Percentiles rank a stretch among this genome's conserved stretches.
Conservation (phyloP, 306 rosid species). For the Prunus persica region DNA sequence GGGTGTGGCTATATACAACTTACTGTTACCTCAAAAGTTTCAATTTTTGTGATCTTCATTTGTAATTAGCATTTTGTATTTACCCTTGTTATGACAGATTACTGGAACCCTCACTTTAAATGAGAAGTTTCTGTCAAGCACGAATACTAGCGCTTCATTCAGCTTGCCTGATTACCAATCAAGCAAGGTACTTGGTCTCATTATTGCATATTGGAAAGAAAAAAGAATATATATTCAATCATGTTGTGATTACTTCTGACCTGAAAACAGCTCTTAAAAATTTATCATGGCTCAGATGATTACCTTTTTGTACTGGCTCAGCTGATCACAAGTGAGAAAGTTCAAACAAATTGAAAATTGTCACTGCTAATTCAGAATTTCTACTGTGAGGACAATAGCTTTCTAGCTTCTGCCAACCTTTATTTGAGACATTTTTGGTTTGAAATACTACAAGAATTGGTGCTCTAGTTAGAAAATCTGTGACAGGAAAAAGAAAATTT, state of each 20-base stretch:
- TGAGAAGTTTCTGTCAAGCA: conserved; percentile 3
- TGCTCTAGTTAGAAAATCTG: not conserved
- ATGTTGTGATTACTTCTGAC: not conserved
- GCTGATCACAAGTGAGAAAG: not conserved
- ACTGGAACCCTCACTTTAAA: not conserved
- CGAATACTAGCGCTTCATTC: conserved; percentile 13
- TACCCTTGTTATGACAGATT: conserved; percentile 7
- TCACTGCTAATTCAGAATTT: not conserved
- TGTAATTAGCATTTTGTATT: not conserved
- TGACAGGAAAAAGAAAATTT: not conserved
- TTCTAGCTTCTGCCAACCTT: not conserved
- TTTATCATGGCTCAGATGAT: not conserved
- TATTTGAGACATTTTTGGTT: too few relatives aligned
- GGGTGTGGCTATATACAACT: not conserved
- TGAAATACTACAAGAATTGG: not conserved
- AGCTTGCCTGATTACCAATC: conserved; percentile 20
- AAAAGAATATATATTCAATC: too few relatives aligned
- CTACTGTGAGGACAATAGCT: not conserved
- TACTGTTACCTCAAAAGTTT: not conserved
- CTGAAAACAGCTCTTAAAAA: not conserved
- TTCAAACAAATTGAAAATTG: not conserved
- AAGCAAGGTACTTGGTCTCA: conserved; percentile 11
- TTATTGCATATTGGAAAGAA: too few relatives aligned
- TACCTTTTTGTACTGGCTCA: not conserved
- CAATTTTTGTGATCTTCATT: not conserved